Evolutionary conservation across 2,329 filamentous ascomycete species (phyloP), one percentile per base, ranked within the genome.

Genomic region (Onygenales sp.): DNA sequence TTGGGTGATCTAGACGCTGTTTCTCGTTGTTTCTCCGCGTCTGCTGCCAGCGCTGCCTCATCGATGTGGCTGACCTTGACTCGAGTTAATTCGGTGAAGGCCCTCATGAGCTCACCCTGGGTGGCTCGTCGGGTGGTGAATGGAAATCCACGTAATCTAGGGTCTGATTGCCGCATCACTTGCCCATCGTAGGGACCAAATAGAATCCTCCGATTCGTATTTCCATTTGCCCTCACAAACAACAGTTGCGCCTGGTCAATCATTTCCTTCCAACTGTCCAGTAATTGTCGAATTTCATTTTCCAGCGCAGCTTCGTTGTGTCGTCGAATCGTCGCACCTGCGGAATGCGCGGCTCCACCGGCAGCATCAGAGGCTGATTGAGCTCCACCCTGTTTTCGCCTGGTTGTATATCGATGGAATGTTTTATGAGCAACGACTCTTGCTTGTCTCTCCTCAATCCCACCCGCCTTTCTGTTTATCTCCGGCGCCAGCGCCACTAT

Each of bases 331-430:
- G 84, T 87, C 1, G 93, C 88, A 67, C 94, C 93, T 7, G 91
- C 94, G 3, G 93, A 97, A 70, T 97, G 90, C 0, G 93, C 93
- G 46, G 86, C 85, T 11, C 93, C 92, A 66, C 95, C 95, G n/a
- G 91, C 82, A 57, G 89, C 87, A 68, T 98, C 93, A 67, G 90
- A 97, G 32, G 92, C 86, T 2, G 91, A 94, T 68, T 98, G 93
- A 9, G 90, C 85, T 43, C 94, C 93, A 76, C 93, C 93, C 69
- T 98, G 93, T 69, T 98, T 98, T 60, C 93, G 81, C 59, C 93
- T 80, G 5, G 93, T 98, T 0, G 94, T 98, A 66, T 98, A 98
- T 54, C 93, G 82, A 69, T 98, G 94, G 69, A 97, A 98, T 0
- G 92, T 96, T 75, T 98, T 98, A 71, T 97, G 92, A 0, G 90